Evolutionary conservation across 2,329 filamentous ascomycete species (phyloP).

Genomic region (Penicillium olsonii): DNA sequence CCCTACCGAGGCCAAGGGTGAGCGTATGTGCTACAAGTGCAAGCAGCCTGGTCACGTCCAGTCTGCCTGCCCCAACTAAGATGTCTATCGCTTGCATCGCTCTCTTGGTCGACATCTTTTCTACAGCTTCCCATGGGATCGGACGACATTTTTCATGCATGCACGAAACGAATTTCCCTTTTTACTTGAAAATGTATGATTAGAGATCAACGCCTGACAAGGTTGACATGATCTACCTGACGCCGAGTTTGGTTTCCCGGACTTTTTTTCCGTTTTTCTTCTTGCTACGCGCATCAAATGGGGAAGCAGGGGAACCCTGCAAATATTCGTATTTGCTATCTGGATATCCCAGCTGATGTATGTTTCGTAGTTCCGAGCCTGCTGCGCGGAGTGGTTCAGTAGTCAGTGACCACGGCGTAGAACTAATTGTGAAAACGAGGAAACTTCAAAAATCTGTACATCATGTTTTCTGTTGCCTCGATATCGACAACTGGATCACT

Average conservation of each 20-base stretch:
- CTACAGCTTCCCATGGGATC: slow-evolving; percentile 12
- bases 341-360: not conserved
- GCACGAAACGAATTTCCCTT: slow-evolving; percentile 18
- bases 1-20: slow-evolving; percentile 82
- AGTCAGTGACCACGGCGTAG: too few relatives aligned
- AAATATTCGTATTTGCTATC: slow-evolving; percentile 1
- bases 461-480: too few relatives aligned
- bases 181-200: slow-evolving; percentile 16
- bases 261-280: slow-evolving; percentile 11
- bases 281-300: slow-evolving; percentile 3
- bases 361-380: not conserved
- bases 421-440: too few relatives aligned
- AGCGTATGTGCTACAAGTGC: slow-evolving; percentile 99
- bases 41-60: slow-evolving; percentile 86
- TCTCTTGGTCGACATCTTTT: slow-evolving; percentile 26
- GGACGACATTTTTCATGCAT: slow-evolving; percentile 13
- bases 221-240: slow-evolving; percentile 29
- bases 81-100: slow-evolving; percentile 20
- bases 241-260: slow-evolving; percentile 27
- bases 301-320: slow-evolving; percentile 6
- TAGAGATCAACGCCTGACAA: slow-evolving; percentile 11
- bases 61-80: slow-evolving; percentile 84
- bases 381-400: too few relatives aligned
- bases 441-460: too few relatives aligned
- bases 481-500: too few relatives aligned